A percentile compares a stretch with the other conserved stretches of the same genome.
phyloP scores from a whole-genome alignment of 2,329 filamentous ascomycete species.

The Fusarium beomiforme region DNA sequence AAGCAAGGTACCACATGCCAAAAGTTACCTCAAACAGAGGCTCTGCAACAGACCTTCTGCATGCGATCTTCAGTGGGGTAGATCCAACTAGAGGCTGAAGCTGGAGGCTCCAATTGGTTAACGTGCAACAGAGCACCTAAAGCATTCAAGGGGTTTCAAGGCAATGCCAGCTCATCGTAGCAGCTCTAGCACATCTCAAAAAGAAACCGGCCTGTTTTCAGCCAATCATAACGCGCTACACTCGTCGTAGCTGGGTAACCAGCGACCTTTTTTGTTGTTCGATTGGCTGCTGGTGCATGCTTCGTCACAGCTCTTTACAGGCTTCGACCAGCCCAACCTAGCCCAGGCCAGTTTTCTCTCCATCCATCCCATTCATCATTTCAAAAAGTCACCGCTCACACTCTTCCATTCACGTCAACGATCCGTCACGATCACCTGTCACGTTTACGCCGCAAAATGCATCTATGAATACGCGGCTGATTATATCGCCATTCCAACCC shows the following conservation, averaged over 20 bases:
- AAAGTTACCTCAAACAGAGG: constrained; percentile 34
- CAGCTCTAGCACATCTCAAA: constrained; percentile 33
- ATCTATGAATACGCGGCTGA: constrained; percentile 40
- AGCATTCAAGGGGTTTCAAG: constrained; percentile 31
- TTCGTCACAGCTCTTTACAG: constrained; percentile 42
- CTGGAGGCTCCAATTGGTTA: constrained; percentile 19
- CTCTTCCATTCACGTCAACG: constrained; percentile 30
- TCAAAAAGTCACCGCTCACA: constrained; percentile 40
- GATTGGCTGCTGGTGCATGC: constrained; percentile 41
- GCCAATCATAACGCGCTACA: constrained; percentile 37
- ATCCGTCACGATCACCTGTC: constrained; percentile 27
- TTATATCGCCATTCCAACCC: constrained; percentile 37
- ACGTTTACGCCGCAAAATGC: constrained; percentile 42
- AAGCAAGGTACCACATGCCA: constrained; percentile 35
- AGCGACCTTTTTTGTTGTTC: constrained; percentile 39
- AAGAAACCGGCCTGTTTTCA: neutral
- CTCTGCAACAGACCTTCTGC: constrained; percentile 28
- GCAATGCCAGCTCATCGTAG: constrained; percentile 40
- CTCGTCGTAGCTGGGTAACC: constrained; percentile 35
- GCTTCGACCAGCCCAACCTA: constrained; percentile 12
- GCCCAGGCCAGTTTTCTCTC: constrained; percentile 34
- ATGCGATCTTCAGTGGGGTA: constrained; percentile 32
- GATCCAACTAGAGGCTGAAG: constrained; percentile 9
- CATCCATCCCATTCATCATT: constrained; percentile 22
- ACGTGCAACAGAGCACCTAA: constrained; percentile 7